These are phyloP conservation scores for Trichoderma virens DNA, from an alignment of 495 filamentous ascomycete species.

Conservation along the genomic window DNA sequence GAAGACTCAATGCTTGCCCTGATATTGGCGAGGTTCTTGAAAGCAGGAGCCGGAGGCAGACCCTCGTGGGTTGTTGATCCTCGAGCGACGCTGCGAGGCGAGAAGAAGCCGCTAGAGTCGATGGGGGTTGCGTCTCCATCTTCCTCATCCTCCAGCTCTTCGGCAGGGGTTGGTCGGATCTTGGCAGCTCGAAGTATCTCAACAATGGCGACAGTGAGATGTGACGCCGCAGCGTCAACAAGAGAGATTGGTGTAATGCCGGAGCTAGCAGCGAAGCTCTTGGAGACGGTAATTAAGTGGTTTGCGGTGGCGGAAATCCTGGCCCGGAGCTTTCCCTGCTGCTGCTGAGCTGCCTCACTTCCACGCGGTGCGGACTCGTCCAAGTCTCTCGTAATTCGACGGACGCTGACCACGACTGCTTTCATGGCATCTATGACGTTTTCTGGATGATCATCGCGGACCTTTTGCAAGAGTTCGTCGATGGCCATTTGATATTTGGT, in stretches of 20 bases:
- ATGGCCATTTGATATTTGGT: constrained; percentile 94
- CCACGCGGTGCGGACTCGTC: constrained; percentile 47
- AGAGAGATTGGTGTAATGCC: constrained; percentile 93
- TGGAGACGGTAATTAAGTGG: constrained; percentile 87
- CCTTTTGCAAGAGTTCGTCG: constrained; percentile 79
- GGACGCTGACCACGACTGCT: constrained; percentile 67
- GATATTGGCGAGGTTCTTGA: constrained; percentile 37
- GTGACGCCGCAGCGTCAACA: constrained; percentile 90
- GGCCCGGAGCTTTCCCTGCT: constrained; percentile 57
- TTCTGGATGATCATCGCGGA: constrained; percentile 62
- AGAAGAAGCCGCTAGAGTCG: constrained; percentile 46
- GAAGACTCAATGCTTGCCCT: constrained; percentile 44
- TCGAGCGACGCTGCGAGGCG: constrained; percentile 32
- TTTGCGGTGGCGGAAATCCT: constrained; percentile 86
- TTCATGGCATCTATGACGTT: constrained; percentile 75
- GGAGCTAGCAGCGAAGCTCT: constrained; percentile 72
- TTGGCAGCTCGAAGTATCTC: constrained; percentile 79
- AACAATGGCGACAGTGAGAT: constrained; percentile 76
- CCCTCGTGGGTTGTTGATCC: constrained; percentile 28
- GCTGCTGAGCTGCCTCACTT: constrained; percentile 37
- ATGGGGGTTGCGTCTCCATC: constrained; percentile 50
- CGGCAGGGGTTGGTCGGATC: constrained; percentile 64
- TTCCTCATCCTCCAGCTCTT: constrained; percentile 70
- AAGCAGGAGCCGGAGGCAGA: constrained; percentile 37
- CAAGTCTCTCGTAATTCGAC: constrained; percentile 72